Percentiles rank a stretch among this genome's conserved stretches.
phyloP scores from a whole-genome alignment of 2,329 filamentous ascomycete genomes.

The Westerdykella ornata region DNA sequence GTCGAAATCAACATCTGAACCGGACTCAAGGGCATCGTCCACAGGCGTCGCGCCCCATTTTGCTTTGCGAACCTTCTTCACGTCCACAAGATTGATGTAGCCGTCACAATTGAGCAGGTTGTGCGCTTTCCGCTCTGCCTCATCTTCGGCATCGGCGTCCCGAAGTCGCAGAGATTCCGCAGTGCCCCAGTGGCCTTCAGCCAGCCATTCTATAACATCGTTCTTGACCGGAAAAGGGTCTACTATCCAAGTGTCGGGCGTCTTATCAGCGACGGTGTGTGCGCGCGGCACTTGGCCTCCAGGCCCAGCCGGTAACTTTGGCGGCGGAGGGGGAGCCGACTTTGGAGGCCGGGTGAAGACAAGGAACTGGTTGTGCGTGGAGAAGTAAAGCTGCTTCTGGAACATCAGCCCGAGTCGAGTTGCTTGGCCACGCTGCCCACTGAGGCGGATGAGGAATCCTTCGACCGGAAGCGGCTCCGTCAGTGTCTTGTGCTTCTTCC shows the following conservation, averaged over 20 bases:
- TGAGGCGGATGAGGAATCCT: slow-evolving; percentile 59
- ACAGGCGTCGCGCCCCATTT: slow-evolving; percentile 46
- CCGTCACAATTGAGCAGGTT: slow-evolving; percentile 56
- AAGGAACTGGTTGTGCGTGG: slow-evolving; percentile 56
- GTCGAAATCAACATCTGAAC: slow-evolving; percentile 52
- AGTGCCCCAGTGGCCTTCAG: slow-evolving; percentile 37
- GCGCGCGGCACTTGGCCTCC: slow-evolving; percentile 48
- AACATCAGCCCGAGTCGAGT: slow-evolving; percentile 55
- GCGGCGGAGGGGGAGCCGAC: slow-evolving; percentile 52
- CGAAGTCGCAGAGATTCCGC: slow-evolving; percentile 43
- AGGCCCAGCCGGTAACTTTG: slow-evolving; percentile 43
- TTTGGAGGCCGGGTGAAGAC: slow-evolving; percentile 57
- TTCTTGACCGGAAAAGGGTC: slow-evolving; percentile 54
- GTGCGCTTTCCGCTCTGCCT: slow-evolving; percentile 52
- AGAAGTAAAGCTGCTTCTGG: slow-evolving; percentile 61
- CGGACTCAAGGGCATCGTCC: slow-evolving; percentile 47
- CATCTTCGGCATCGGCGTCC: slow-evolving; percentile 54
- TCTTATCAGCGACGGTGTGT: slow-evolving; percentile 49
- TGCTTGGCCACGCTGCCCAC: slow-evolving; percentile 55
- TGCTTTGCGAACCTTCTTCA: slow-evolving; percentile 53
- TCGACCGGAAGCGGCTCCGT: slow-evolving; percentile 58
- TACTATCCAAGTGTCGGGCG: slow-evolving; percentile 56
- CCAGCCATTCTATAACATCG: slow-evolving; percentile 52
- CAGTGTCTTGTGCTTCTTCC: slow-evolving; percentile 38
- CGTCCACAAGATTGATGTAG: slow-evolving; percentile 55